Percentiles rank a stretch among this genome's conserved stretches.
These are phyloP conservation scores for Chaetoscypha palmicola DNA, from an alignment of 2,329 filamentous ascomycete species.

Conservation along the genomic window DNA sequence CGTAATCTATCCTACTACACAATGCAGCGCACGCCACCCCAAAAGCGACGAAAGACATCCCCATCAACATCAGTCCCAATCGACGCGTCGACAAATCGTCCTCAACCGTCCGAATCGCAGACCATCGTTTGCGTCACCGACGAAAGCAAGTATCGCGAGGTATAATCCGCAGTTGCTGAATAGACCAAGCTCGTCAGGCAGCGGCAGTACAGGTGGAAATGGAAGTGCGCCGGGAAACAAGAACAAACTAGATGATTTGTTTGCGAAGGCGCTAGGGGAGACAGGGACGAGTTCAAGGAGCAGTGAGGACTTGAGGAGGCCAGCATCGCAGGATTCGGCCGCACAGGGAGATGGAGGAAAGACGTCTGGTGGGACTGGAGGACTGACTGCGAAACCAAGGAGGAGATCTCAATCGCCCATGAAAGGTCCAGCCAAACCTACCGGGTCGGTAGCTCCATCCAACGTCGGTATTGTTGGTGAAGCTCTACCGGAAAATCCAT, in stretches of 20 bases:
- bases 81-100: constrained; percentile 35
- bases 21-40: constrained; percentile 50
- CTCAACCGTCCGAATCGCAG: constrained; percentile 32
- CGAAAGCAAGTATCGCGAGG: constrained; percentile 54
- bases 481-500: constrained; percentile 19
- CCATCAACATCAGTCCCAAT: constrained; percentile 41
- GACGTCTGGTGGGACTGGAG: constrained; percentile 7
- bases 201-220: constrained; percentile 35
- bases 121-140: constrained; percentile 61
- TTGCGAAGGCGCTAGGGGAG: constrained; percentile 21
- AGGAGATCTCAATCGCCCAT: constrained; percentile 25
- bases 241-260: constrained; percentile 28
- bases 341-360: constrained; percentile 14
- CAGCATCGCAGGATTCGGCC: constrained; percentile 7
- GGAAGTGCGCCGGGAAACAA: constrained; percentile 23
- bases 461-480: constrained; percentile 8
- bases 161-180: constrained; percentile 53
- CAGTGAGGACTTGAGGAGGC: background rate
- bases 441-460: background rate
- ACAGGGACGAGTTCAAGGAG: background rate
- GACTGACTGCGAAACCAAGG: constrained; percentile 24
- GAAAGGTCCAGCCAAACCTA: constrained; percentile 11
- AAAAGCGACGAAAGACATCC: constrained; percentile 57
- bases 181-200: constrained; percentile 31
- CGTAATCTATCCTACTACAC: constrained; percentile 2